Percentiles rank a stretch among this genome's conserved stretches.
Conservation (phyloP, 108 stramenopile species). For the Parietichytrium sp. region DNA sequence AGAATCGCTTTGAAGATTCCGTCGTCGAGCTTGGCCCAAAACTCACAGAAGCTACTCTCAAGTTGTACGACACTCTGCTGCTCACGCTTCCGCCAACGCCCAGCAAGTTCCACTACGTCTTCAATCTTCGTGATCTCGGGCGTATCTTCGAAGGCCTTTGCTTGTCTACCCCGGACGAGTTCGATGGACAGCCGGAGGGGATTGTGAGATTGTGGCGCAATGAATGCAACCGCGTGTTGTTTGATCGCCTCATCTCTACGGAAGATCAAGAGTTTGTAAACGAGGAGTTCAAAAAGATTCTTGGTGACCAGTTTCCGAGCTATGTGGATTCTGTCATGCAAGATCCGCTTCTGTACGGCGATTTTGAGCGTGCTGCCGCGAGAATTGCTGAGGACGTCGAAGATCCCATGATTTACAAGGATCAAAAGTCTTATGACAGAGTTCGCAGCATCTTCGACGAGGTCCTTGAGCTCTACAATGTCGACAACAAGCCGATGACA, state of each 20-base stretch:
- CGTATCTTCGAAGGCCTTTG: constrained; percentile 73
- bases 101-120: constrained; percentile 73
- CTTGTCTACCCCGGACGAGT: constrained; percentile 60
- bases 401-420: constrained; percentile 65
- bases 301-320: constrained; percentile 47
- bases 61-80: constrained; percentile 56
- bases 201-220: constrained; percentile 67
- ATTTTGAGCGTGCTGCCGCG: constrained; percentile 51
- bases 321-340: constrained; percentile 22
- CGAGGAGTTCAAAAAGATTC: constrained; percentile 45
- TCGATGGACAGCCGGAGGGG: constrained; percentile 26
- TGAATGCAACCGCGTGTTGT: constrained; percentile 65
- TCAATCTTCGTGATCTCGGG: constrained; percentile 68
- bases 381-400: constrained; percentile 59
- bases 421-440: constrained; percentile 55
- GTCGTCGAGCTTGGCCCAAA: constrained; percentile 57
- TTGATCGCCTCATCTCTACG: constrained; percentile 58
- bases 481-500: constrained; percentile 64
- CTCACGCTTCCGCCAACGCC: constrained; percentile 69
- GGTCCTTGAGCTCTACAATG: constrained; percentile 68
- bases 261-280: constrained; percentile 52
- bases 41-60: constrained; percentile 55
- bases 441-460: constrained; percentile 63
- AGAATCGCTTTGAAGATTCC: constrained; percentile 48
- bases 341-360: constrained; percentile 60